Evolutionary conservation across 768 basidiomycete species (phyloP), one percentile per base, ranked within the genome.

Genomic region (Hysterangium stoloniferum): DNA sequence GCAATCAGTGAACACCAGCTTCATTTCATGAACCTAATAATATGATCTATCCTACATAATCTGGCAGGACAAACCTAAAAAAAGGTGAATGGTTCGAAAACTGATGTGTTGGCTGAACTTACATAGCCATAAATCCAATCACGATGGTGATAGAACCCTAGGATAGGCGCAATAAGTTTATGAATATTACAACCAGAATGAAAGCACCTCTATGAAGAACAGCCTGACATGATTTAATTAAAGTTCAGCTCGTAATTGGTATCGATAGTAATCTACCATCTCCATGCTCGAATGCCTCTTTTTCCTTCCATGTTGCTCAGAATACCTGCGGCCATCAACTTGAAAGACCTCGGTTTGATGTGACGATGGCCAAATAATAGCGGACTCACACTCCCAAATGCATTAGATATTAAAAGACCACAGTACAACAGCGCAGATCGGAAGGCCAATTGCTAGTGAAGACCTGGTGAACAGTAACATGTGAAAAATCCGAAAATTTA

Each of bases 261-360:
- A 45, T 46, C 27, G 37, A 5, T 3, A 0, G 15, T n/a, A 8
- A 17, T n/a, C 69, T 54, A 79, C 80, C 79, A 87, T 69, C 80
- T 59, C 85, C 85, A 87, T 8, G 81, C 83, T 25, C 78, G 61
- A 35, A 84, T 79, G 1, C 84, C 84, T 4, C 75, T 67, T 45
- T 70, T 71, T 1, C 82, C 84, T 54, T 88, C 75, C 84, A 87
- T 82, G 36, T 71, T 73, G 1, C 71, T 66, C 13, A 90, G 70
- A 48, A 87, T 82, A 9, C 82, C 85, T n/a, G 84, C 84, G 13
- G 84, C 86, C 58, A 86, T 76, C 6, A 86, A 61, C 78, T 84
- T 22, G 27, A 38, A 40, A 28, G 28, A 1, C 17, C 22, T 13
- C 25, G 6, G n/a, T 24, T 28, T 22, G 19, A 19, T 24, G 2